Conservation (phyloP, 192 early-diverging fungal genomes). For the Backusella australiensis region DNA sequence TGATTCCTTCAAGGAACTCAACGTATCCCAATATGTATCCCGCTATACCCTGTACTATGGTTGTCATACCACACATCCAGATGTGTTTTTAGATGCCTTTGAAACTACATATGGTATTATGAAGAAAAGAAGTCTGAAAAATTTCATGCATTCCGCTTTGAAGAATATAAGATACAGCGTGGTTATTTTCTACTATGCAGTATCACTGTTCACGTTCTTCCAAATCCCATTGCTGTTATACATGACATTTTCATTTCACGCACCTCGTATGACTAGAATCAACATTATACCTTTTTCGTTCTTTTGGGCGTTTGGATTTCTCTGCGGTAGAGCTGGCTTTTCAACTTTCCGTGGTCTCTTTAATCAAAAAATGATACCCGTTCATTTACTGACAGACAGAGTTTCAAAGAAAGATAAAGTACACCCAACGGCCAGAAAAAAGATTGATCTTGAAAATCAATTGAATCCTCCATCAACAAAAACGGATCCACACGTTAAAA, state of each 20-base stretch:
- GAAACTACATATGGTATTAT: neutral
- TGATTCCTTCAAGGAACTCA: constrained; percentile 28
- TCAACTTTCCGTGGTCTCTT: constrained; percentile 6
- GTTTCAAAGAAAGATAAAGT: neutral
- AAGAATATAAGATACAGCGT: constrained; percentile 25
- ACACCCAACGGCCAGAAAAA: neutral
- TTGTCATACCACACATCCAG: constrained; percentile 13
- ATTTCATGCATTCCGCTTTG: constrained; percentile 16
- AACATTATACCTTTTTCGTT: constrained; percentile 8
- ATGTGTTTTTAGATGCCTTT: constrained; percentile 14
- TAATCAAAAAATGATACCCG: constrained; percentile 2
- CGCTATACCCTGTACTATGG: constrained; percentile 9
- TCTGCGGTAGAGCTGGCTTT: constrained; percentile 18
- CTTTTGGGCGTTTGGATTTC: neutral
- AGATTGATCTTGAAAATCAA: constrained; percentile 4
- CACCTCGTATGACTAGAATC: constrained; percentile 12
- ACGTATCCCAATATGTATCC: neutral
- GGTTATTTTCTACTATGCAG: constrained; percentile 10
- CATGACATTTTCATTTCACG: constrained; percentile 13
- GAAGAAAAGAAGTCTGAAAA: constrained; percentile 12
- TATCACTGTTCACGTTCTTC: neutral
- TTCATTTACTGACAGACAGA: constrained; percentile 14
- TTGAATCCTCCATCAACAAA: neutral
- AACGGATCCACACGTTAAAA: constrained; percentile 15
- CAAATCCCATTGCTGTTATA: constrained; percentile 11